Conservation (phyloP, 352 stramenopile species). For the Globisporangium yorkense region DNA sequence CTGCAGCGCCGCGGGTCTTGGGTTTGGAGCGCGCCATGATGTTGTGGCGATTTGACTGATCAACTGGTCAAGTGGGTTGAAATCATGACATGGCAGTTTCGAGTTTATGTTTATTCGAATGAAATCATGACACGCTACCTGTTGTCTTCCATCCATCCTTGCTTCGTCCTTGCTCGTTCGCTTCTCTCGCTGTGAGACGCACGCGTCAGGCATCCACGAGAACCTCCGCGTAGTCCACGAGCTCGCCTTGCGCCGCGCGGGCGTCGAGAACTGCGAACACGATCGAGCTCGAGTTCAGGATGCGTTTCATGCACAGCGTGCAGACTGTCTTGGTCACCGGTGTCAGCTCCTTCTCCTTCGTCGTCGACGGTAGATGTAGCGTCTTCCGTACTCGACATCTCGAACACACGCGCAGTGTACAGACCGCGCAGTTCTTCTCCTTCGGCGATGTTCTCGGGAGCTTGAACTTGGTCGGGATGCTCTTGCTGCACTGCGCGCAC, state of each 20-base stretch:
- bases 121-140: too few relatives aligned
- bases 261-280: conserved; percentile 15
- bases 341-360: conserved; percentile 19
- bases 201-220: too few relatives aligned
- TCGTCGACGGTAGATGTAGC: conserved; percentile 12
- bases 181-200: too few relatives aligned
- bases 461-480: background rate
- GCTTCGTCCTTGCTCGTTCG: too few relatives aligned
- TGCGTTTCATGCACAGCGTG: conserved; percentile 21
- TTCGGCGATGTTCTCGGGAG: background rate
- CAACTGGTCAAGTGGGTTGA: too few relatives aligned
- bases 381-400: conserved; percentile 15
- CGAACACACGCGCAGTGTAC: conserved; percentile 14
- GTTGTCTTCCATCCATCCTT: too few relatives aligned
- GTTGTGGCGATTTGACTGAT: too few relatives aligned
- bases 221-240: conserved; percentile 11
- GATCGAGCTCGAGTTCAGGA: background rate
- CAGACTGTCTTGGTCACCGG: conserved; percentile 21
- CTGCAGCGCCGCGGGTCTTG: too few relatives aligned
- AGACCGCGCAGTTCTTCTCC: conserved; percentile 7
- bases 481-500: background rate
- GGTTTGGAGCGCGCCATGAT: too few relatives aligned
- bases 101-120: background rate
- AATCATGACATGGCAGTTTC: background rate
- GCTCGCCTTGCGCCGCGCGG: background rate